Base-by-base conservation (phyloP, 495 filamentous ascomycete species). In the Pseudevernia furfuracea region DNA sequence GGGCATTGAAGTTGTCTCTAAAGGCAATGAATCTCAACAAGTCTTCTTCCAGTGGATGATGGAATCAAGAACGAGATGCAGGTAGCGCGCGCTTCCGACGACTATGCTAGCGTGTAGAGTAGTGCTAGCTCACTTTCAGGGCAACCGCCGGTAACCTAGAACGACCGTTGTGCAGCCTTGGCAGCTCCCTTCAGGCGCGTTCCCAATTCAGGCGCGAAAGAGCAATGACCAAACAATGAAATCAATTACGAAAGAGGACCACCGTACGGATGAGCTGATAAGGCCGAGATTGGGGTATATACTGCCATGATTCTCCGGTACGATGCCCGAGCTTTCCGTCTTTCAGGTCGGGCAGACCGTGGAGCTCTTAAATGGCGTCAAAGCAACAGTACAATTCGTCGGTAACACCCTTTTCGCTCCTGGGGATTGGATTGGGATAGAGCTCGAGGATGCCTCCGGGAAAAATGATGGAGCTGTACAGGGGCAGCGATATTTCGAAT, bases 401-500 rank as follows among this genome's bases (percentile, higher is more conserved):
- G 94, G 94, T 66, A 78, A 81, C 53, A 89, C 92, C 34, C 76
- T 82, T 65, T 96, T 97, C 74, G 85, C 90, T 39, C 72, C 74
- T 5, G 95, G 92, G 61, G 87, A 90, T 36, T 98, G 93, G 91
- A 78, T 96, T 59, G 94, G 94, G 59, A 81, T 97, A 55, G 92
- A 96, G 80, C 82, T 98, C 64, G 86, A 89, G 48, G 88, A 88
- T 43, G 77, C 84, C n/a, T 82, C 80, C 15, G 94, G 94, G 15
- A 97, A 98, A 77, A 97, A 98, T 70, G 91, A 98, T 80, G 94
- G 94, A 68, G 84, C 87, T 37, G 89, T 97, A 46, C 84, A 93
- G 74, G 93, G 91, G 49, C 83, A 92, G 67, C 81, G 90, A 46
- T 98, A 98, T 74, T 98, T 97, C 70, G 84, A 91, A 32, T 97